phyloP scores from a whole-genome alignment of 108 stramenopile species.

The Aureococcus anophagefferens region DNA sequence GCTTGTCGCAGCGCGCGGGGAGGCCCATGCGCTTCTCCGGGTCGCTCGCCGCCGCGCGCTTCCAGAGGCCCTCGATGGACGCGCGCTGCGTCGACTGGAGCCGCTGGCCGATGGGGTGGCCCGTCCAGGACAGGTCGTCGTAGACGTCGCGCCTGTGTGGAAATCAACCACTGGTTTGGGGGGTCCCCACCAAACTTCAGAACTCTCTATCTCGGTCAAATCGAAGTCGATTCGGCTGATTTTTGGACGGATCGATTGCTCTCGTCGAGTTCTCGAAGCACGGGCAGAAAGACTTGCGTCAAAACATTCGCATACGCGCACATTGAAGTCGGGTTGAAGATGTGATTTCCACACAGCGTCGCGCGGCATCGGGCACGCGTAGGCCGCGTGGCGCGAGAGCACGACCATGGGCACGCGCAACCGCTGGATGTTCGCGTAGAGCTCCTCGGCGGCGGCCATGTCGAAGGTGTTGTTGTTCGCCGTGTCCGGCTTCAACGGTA shows the following conservation, averaged over 20 bases:
- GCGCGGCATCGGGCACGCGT: slow-evolving; percentile 41
- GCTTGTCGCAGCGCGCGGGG: slow-evolving; percentile 32
- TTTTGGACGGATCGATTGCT: no score
- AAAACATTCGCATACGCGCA: no score
- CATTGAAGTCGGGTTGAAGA: no score
- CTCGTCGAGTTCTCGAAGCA: no score
- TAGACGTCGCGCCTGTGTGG: slow-evolving; percentile 37
- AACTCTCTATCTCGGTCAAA: no score
- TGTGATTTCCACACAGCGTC: no score
- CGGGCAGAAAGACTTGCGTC: no score
- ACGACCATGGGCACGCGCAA: slow-evolving; percentile 33
- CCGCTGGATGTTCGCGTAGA: slow-evolving; percentile 30
- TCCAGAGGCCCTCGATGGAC: slow-evolving; percentile 39
- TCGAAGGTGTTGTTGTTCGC: slow-evolving; percentile 44
- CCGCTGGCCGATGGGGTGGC: slow-evolving; percentile 38
- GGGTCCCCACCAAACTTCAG: no score
- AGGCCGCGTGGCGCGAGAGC: slow-evolving; percentile 35
- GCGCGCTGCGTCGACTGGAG: slow-evolving; percentile 32
- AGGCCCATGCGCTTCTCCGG: slow-evolving; percentile 21
- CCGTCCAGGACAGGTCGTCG: slow-evolving; percentile 37
- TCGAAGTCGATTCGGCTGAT: no score
- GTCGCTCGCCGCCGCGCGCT: slow-evolving; percentile 30
- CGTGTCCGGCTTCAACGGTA: slow-evolving; percentile 25
- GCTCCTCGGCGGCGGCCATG: slow-evolving; percentile 24
- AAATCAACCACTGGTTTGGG: no score